Evolutionary conservation across 805 yeast genomes (phyloP).

Genomic region (Pichia occidentalis): DNA sequence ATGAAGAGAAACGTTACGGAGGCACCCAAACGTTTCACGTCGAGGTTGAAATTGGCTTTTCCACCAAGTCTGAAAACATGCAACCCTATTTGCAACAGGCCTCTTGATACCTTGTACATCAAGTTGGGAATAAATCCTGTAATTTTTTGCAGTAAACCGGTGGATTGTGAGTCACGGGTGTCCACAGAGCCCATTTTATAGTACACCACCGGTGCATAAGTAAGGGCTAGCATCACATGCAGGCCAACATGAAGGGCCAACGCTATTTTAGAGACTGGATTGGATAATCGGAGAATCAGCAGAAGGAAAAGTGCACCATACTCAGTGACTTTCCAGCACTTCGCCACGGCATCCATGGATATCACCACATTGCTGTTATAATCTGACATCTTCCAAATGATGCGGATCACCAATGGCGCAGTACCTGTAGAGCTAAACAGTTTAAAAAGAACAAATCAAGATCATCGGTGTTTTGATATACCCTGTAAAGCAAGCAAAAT

Average conservation of each 20-base stretch:
- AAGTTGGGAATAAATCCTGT: slow-evolving; percentile 22
- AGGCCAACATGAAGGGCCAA: slow-evolving; percentile 27
- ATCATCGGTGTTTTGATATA: too few species aligned
- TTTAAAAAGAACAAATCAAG: too few species aligned
- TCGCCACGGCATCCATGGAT: slow-evolving; percentile 13
- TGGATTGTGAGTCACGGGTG: background rate
- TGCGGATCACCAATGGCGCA: background rate
- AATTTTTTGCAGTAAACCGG: slow-evolving; percentile 17
- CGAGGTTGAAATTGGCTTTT: background rate
- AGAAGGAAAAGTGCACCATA: slow-evolving; percentile 12
- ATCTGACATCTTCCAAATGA: slow-evolving; percentile 1
- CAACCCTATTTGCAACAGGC: slow-evolving; percentile 11
- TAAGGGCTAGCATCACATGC: slow-evolving; percentile 14
- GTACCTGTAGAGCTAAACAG: too few species aligned
- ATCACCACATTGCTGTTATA: slow-evolving; percentile 1
- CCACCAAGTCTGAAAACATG: slow-evolving; percentile 2
- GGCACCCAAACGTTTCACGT: slow-evolving; percentile 9
- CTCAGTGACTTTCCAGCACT: slow-evolving; percentile 14
- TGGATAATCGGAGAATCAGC: slow-evolving; percentile 19
- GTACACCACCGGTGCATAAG: slow-evolving; percentile 22
- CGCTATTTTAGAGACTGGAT: slow-evolving; percentile 25
- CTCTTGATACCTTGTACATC: slow-evolving; percentile 20
- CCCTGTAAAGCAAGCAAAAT: too few species aligned
- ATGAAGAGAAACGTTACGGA: slow-evolving; percentile 24
- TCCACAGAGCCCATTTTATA: slow-evolving; percentile 16